Base-by-base conservation (phyloP, 768 basidiomycete genomes). In the Psilocybe tampanensis region DNA sequence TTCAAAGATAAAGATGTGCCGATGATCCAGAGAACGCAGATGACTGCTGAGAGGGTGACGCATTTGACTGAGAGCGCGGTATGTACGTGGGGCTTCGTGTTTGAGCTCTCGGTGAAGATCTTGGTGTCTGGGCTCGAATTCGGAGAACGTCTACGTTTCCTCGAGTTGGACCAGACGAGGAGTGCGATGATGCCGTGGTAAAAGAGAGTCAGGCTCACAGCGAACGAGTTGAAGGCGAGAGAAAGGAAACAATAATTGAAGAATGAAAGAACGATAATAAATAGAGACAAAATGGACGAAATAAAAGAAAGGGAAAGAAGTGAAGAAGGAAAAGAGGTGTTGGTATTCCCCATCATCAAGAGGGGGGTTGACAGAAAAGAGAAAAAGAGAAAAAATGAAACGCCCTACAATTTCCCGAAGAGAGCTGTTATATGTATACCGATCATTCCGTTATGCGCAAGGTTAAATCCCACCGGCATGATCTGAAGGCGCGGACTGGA, bases 251-350 rank as follows among this genome's bases (percentile, higher is more conserved):
- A 24, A n/a, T 1, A 24, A 12, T 52, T 52, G 8, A 42, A 29
- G 8, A 52, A 19, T 3, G 50, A 52, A 11, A 52, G 36, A 8
- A 18, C 22, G 4, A 47, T 26, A 12, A 45, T 36, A 26, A 24
- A 54, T 19, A 54, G n/a, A n/a, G 43, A 54, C n/a, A 45, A 18
- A 33, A 47, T 44, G 22, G 29, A 32, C 3, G 53, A 45, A 43
- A 34, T 9, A 15, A 34, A 21, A 12, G 49, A 9, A 36, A 45
- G 43, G 18, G 23, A 23, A 18, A 19, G 33, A 1, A 39, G 51
- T 12, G 22, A 29, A 33, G 21, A 22, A 22, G 23, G 19, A 17
- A 39, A 22, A 29, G 15, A 4, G 18, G 22, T 15, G 17, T 24
- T 7, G 18, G 22, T 15, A 24, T 24, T 7, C 8, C 26, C 47